Percentiles rank a stretch among this genome's conserved stretches.
phyloP scores from a whole-genome alignment of 2,329 filamentous ascomycete species.

The Paecilomyces variotii region DNA sequence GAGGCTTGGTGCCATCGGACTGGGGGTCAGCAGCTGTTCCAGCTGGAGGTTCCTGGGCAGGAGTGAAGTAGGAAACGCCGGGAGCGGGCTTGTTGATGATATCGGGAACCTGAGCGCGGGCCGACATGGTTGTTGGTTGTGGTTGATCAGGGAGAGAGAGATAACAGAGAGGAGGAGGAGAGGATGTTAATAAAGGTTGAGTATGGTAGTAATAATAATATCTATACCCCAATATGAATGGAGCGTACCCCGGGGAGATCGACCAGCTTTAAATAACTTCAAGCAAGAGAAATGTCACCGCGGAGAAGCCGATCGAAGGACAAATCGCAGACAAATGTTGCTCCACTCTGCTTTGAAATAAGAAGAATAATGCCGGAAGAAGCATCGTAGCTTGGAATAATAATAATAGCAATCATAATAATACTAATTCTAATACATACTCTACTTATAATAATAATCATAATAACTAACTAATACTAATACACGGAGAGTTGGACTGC shows the following conservation, averaged over 20 bases:
- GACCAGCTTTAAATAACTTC: not conserved
- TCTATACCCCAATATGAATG: too few relatives aligned
- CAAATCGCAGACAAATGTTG: not conserved
- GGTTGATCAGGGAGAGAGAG: not conserved
- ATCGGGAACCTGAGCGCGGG: constrained; percentile 10
- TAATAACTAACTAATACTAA: too few relatives aligned
- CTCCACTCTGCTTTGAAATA: not conserved
- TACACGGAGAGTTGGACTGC: too few relatives aligned
- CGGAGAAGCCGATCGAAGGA: not conserved
- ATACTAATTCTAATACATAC: too few relatives aligned
- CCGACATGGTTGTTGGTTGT: not conserved
- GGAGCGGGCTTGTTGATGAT: constrained; percentile 30
- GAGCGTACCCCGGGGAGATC: not conserved
- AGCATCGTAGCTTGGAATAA: not conserved
- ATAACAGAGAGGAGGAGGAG: not conserved
- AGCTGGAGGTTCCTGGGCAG: constrained; percentile 27
- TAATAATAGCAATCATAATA: too few relatives aligned
- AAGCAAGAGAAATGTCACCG: not conserved
- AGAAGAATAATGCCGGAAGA: not conserved
- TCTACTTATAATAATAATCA: too few relatives aligned
- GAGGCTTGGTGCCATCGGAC: constrained; percentile 31
- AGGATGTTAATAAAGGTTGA: not conserved
- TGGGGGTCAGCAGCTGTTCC: constrained; percentile 34
- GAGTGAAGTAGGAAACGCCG: constrained; percentile 37
- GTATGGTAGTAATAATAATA: too few relatives aligned